Percentiles rank a stretch among this genome's conserved stretches.
phyloP scores from a whole-genome alignment of 2,329 filamentous ascomycete genomes.

The Clarireedia sp. region DNA sequence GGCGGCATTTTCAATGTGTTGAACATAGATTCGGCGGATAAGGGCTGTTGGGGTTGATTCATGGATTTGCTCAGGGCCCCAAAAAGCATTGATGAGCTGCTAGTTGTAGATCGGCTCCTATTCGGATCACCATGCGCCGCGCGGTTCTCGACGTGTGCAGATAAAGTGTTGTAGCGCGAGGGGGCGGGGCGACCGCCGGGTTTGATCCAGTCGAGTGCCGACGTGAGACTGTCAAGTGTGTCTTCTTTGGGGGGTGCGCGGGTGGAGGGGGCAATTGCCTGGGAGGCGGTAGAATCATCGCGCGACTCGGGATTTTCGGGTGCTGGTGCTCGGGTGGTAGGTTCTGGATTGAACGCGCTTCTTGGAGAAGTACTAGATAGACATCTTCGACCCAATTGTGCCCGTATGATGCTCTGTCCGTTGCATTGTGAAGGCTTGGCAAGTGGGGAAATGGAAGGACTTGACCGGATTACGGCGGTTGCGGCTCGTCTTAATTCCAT shows the following conservation, averaged over 20 bases:
- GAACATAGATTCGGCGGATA: too few species aligned
- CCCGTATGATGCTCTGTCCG: neutral
- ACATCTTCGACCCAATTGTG: neutral
- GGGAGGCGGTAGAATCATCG: too few species aligned
- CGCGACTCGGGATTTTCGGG: neutral
- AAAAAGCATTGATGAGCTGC: neutral
- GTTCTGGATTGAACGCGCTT: neutral
- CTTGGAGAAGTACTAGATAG: neutral
- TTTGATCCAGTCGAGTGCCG: neutral
- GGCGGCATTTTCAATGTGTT: too few species aligned
- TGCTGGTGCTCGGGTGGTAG: neutral
- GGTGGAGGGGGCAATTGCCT: neutral
- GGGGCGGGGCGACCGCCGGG: neutral
- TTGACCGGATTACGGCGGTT: neutral
- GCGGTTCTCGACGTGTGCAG: neutral
- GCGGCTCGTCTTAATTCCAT: conserved; percentile 30
- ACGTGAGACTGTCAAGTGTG: neutral
- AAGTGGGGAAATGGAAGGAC: neutral
- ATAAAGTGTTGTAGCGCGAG: neutral
- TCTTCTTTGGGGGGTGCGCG: conserved; percentile 6
- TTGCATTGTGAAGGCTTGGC: neutral
- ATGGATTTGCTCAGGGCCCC: neutral
- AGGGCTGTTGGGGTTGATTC: too few species aligned
- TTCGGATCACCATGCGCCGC: too few species aligned
- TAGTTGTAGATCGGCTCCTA: neutral